Percentiles rank a stretch among this genome's conserved stretches.
These are phyloP conservation scores for Scutellaria baicalensis DNA, from an alignment of 257 asterid genomes.

Conservation along the genomic window DNA sequence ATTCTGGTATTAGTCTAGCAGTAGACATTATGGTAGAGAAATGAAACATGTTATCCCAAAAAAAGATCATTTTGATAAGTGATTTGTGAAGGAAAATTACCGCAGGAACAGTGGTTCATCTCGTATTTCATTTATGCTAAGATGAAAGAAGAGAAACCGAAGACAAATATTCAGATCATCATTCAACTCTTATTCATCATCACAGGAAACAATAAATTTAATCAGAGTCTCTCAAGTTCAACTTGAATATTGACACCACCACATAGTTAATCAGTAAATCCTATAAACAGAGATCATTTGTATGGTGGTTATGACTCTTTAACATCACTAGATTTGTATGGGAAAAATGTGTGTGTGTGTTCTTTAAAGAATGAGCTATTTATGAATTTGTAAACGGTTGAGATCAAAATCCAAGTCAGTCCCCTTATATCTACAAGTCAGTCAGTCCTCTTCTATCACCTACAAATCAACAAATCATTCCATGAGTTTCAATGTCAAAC, in stretches of 20 bases:
- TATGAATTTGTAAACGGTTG: slow-evolving; percentile 9
- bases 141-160: not conserved
- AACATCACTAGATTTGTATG: not conserved
- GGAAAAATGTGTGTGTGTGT: not conserved
- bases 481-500: not conserved
- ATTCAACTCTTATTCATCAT: not conserved
- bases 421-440: slow-evolving; percentile 15
- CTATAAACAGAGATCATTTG: not conserved
- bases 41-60: too few relatives aligned
- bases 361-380: slow-evolving; percentile 12
- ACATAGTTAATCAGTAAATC: not conserved
- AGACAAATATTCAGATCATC: too few relatives aligned
- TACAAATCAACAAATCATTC: slow-evolving; percentile 15
- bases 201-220: slow-evolving; percentile 8
- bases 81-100: too few relatives aligned
- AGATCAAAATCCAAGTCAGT: slow-evolving; percentile 13
- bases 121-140: not conserved
- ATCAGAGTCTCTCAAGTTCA: not conserved
- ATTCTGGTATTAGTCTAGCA: too few relatives aligned
- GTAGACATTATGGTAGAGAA: too few relatives aligned
- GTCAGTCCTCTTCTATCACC: slow-evolving; percentile 25
- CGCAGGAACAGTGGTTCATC: too few relatives aligned
- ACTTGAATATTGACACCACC: slow-evolving; percentile 9
- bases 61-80: too few relatives aligned
- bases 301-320: not conserved